Evolutionary conservation across 371 early-diverging fungal genomes (phyloP).

Genomic region (Syncephalis fuscata): DNA sequence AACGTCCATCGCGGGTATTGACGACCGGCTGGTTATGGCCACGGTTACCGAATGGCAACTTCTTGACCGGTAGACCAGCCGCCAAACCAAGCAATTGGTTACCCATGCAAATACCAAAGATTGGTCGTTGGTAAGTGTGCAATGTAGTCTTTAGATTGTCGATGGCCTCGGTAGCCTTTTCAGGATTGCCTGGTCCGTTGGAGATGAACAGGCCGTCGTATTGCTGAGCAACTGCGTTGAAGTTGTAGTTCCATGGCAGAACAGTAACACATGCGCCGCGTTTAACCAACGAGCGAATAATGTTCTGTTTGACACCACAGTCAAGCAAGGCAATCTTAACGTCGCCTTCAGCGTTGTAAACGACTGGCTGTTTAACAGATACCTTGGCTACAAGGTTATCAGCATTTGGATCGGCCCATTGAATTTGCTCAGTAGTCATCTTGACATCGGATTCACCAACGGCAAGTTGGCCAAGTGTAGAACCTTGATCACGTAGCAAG

Average conservation of each 20-base stretch:
- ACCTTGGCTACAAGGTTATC: constrained; percentile 68
- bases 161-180: constrained; percentile 41
- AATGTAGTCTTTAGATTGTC: constrained; percentile 45
- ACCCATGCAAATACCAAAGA: constrained; percentile 97
- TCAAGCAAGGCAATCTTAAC: constrained; percentile 64
- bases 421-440: constrained; percentile 22
- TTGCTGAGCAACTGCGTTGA: constrained; percentile 30
- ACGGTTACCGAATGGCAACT: constrained; percentile 83
- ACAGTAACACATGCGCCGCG: constrained; percentile 73
- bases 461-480: constrained; percentile 57
- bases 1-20: constrained; percentile 46
- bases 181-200: constrained; percentile 89
- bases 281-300: constrained; percentile 61
- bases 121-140: constrained; percentile 48
- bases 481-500: constrained; percentile 67
- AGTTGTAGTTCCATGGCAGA: constrained; percentile 71
- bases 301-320: constrained; percentile 89
- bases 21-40: constrained; percentile 92
- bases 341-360: constrained; percentile 56
- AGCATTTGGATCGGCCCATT: constrained; percentile 46
- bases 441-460: constrained; percentile 28
- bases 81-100: constrained; percentile 82
- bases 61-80: constrained; percentile 69
- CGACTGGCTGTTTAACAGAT: constrained; percentile 39
- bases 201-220: constrained; percentile 85